These are phyloP conservation scores for Colletotrichum orchidophilum DNA, from an alignment of 2,329 filamentous ascomycete species.

Conservation along the genomic window DNA sequence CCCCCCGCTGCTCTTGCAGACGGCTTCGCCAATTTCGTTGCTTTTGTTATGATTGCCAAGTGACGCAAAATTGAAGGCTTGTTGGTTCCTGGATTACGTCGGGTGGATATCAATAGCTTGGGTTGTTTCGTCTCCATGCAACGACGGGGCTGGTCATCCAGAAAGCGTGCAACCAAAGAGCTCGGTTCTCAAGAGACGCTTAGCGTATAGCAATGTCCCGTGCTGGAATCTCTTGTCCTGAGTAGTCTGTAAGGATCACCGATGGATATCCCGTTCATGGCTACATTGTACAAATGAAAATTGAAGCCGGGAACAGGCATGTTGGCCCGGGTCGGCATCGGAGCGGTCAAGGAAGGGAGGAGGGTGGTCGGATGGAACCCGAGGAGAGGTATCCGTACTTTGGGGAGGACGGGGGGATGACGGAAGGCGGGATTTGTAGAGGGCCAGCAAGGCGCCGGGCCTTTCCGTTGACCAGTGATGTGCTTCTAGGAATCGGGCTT, in stretches of 20 bases:
- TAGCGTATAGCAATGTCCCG: not conserved
- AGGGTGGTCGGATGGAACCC: not conserved
- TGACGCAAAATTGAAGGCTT: not conserved
- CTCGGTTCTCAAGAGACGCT: not conserved
- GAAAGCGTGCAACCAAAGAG: not conserved
- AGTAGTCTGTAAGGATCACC: not conserved
- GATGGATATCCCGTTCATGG: not conserved
- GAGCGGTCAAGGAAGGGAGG: not conserved
- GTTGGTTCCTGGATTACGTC: not conserved
- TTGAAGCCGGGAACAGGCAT: not conserved
- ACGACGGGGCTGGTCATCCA: not conserved
- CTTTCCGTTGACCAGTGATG: slow-evolving; percentile 1
- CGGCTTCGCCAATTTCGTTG: not conserved
- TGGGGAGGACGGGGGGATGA: not conserved
- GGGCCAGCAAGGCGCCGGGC: slow-evolving; percentile 14
- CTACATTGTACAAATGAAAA: not conserved
- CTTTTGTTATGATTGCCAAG: not conserved
- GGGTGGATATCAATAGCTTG: not conserved
- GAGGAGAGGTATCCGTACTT: not conserved
- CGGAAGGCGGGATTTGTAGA: slow-evolving; percentile 11
- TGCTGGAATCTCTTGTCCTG: not conserved
- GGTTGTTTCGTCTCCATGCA: not conserved
- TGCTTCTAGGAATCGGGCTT: not conserved
- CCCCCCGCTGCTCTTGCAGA: not conserved
- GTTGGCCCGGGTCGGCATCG: not conserved